A percentile compares a stretch with the other conserved stretches of the same genome.
Evolutionary conservation across 306 rosid species (phyloP).

Genomic region (Abrus precatorius): DNA sequence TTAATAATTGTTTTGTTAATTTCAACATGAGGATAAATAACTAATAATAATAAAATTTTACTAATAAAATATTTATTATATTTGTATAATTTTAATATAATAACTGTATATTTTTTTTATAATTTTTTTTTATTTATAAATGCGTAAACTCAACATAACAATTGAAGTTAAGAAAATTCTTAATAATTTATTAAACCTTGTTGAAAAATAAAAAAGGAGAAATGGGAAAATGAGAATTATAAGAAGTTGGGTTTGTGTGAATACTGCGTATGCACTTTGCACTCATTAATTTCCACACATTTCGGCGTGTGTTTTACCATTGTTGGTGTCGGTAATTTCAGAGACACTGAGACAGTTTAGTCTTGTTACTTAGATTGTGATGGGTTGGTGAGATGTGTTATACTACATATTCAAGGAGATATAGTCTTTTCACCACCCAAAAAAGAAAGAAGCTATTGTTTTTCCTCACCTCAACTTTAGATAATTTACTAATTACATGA

Average conservation of each 20-base stretch:
- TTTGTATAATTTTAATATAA: too few species aligned
- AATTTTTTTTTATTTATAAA: too few species aligned
- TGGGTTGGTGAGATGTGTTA: neutral
- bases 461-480: too few species aligned
- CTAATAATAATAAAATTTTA: too few species aligned
- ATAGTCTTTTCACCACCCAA: neutral
- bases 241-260: constrained; percentile 7
- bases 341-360: neutral
- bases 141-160: too few species aligned
- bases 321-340: constrained; percentile 12
- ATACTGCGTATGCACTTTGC: neutral
- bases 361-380: neutral
- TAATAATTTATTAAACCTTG: neutral
- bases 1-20: neutral
- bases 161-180: neutral
- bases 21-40: too few species aligned
- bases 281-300: neutral
- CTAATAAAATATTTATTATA: too few species aligned
- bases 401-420: neutral
- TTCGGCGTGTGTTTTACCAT: constrained; percentile 27
- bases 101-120: too few species aligned
- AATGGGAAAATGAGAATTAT: constrained; percentile 4
- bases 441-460: too few species aligned
- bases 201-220: neutral
- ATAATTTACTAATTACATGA: too few species aligned